Conservation (phyloP, 441 rosid genomes). For the Sinapis alba region DNA sequence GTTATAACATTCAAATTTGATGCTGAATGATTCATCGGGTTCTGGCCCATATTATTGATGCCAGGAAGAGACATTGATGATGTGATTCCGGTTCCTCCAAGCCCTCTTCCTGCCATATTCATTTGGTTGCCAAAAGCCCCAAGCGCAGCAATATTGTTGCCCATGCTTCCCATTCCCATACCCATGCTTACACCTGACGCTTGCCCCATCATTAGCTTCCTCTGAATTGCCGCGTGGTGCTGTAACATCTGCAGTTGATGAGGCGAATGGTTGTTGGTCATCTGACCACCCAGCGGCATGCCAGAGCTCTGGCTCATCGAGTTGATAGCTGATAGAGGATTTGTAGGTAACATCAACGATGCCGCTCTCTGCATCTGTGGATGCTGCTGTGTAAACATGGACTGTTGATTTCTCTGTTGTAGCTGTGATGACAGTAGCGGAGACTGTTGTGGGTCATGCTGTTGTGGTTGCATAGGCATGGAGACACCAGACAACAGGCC, state of each 20-base stretch:
- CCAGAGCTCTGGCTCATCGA: conserved; percentile 70
- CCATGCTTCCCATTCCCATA: conserved; percentile 75
- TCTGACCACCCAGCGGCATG: conserved; percentile 77
- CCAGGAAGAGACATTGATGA: conserved; percentile 73
- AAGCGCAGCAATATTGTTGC: conserved; percentile 65
- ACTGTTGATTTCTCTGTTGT: conserved; percentile 65
- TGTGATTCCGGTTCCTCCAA: conserved; percentile 73
- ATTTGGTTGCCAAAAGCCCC: conserved; percentile 65
- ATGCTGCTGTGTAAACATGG: conserved; percentile 67
- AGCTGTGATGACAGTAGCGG: conserved; percentile 53
- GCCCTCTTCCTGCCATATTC: conserved; percentile 76
- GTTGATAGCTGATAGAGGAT: conserved; percentile 65
- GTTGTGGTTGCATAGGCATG: conserved; percentile 69
- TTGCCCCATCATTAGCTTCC: conserved; percentile 75
- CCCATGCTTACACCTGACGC: conserved; percentile 65
- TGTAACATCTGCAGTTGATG: conserved; percentile 80
- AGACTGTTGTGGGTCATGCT: conserved; percentile 57
- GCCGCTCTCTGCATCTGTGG: conserved; percentile 80
- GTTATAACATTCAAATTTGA: conserved; percentile 55
- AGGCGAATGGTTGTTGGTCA: conserved; percentile 67
- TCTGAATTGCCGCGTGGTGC: conserved; percentile 63
- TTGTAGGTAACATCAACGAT: conserved; percentile 63
- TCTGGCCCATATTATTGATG: conserved; percentile 68
- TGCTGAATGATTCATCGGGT: conserved; percentile 60
- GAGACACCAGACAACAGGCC: conserved; percentile 66